phyloP scores from a whole-genome alignment of 2,329 filamentous ascomycete species.

The Arthroderma uncinatum region DNA sequence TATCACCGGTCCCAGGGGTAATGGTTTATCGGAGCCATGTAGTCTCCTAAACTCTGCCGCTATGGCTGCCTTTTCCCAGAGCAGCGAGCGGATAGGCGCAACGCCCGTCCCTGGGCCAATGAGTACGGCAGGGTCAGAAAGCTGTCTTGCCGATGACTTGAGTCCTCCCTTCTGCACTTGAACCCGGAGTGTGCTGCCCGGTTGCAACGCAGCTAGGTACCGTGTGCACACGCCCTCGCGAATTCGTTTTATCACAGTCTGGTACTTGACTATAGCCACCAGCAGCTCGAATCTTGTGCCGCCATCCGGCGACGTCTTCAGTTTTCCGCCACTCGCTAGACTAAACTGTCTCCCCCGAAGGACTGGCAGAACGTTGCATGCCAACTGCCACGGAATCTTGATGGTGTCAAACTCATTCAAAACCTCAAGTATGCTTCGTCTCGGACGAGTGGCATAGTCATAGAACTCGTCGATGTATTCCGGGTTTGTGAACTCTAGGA shows the following conservation, averaged over 20 bases:
- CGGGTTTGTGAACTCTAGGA: slow-evolving; percentile 71
- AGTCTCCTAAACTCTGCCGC: slow-evolving; percentile 24
- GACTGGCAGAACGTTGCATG: slow-evolving; percentile 62
- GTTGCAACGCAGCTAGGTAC: slow-evolving; percentile 59
- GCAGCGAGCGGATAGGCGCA: slow-evolving; percentile 68
- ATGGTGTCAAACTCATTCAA: slow-evolving; percentile 81
- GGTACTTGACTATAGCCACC: slow-evolving; percentile 82
- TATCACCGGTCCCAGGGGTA: slow-evolving; percentile 37
- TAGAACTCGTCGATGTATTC: slow-evolving; percentile 82
- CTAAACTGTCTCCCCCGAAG: slow-evolving; percentile 90
- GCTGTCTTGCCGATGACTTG: slow-evolving; percentile 37
- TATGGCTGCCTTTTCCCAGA: slow-evolving; percentile 56
- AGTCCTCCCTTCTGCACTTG: slow-evolving; percentile 45
- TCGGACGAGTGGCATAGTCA: slow-evolving; percentile 85
- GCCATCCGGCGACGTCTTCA: slow-evolving; percentile 29
- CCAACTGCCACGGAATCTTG: slow-evolving; percentile 63
- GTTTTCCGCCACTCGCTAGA: slow-evolving; percentile 62
- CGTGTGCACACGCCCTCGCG: slow-evolving; percentile 82
- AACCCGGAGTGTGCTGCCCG: slow-evolving; percentile 50
- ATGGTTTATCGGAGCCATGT: slow-evolving; percentile 20
- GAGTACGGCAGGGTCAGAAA: slow-evolving; percentile 54
- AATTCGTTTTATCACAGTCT: slow-evolving; percentile 71
- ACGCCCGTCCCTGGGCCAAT: slow-evolving; percentile 79
- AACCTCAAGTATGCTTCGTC: slow-evolving; percentile 83
- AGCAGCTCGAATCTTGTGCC: slow-evolving; percentile 56